phyloP scores from a whole-genome alignment of 805 yeast genomes.

The Candida ponderosae region DNA sequence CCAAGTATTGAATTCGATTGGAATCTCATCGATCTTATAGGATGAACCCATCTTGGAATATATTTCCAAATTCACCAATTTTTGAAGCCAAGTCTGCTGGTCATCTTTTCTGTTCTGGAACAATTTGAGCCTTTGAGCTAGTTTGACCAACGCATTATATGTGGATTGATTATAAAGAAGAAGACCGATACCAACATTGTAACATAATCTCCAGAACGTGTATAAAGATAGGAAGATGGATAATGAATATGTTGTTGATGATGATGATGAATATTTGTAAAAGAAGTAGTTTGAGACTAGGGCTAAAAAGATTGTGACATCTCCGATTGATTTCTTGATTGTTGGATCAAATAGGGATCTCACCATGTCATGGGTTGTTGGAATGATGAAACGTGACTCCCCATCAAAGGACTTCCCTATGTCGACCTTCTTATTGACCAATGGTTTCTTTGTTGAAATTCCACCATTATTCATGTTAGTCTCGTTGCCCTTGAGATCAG shows the following conservation, averaged over 20 bases:
- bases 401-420: too few relatives aligned
- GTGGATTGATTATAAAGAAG: conserved; percentile 62
- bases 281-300: conserved; percentile 27
- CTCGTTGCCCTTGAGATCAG: too few relatives aligned
- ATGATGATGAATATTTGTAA: conserved; percentile 19
- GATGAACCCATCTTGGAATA: conserved; percentile 34
- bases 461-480: too few relatives aligned
- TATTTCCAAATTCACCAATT: conserved; percentile 37
- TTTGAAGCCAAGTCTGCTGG: conserved; percentile 26
- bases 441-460: too few relatives aligned
- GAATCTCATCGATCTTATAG: conserved; percentile 34
- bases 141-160: conserved; percentile 41
- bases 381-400: conserved; percentile 31
- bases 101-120: conserved; percentile 34
- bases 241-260: conserved; percentile 4
- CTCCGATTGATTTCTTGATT: conserved; percentile 58
- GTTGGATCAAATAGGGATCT: conserved; percentile 74
- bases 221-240: conserved; percentile 44
- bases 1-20: conserved; percentile 81
- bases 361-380: conserved; percentile 74
- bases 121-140: conserved; percentile 38
- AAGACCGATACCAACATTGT: conserved; percentile 76
- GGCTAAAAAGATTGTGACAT: conserved; percentile 45
- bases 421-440: too few relatives aligned
- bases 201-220: conserved; percentile 66